Percentiles rank a stretch among this genome's conserved stretches.
Evolutionary conservation across 805 yeast genomes (phyloP).

Genomic region (Candida taoyuanica): DNA sequence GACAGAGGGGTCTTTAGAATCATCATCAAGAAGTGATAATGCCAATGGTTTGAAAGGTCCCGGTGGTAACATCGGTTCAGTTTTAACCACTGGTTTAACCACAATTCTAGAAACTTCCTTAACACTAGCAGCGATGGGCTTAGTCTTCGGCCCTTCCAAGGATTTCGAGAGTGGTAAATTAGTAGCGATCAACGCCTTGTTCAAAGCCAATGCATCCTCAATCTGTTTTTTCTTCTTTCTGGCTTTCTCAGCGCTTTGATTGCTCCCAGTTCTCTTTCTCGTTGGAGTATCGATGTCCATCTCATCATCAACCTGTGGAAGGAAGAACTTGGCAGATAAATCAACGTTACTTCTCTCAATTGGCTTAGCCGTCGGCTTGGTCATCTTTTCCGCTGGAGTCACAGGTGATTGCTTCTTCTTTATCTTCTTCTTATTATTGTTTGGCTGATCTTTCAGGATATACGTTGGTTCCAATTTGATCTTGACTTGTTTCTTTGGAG

Average conservation of each 20-base stretch:
- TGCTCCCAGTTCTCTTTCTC: slow-evolving; percentile 10
- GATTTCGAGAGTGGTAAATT: slow-evolving; percentile 6
- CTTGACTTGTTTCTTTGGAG: slow-evolving; percentile 16
- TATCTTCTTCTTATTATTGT: neutral
- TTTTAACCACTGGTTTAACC: neutral
- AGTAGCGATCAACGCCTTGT: neutral
- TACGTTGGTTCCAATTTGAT: slow-evolving; percentile 18
- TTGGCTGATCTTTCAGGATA: neutral
- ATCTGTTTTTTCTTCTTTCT: slow-evolving; percentile 6
- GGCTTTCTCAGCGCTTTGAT: neutral
- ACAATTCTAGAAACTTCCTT: neutral
- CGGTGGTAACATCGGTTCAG: slow-evolving; percentile 9
- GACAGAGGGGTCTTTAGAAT: slow-evolving; percentile 1
- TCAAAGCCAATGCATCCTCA: neutral
- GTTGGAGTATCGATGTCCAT: slow-evolving; percentile 15
- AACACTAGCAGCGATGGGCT: neutral
- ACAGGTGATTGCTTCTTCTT: slow-evolving; percentile 10
- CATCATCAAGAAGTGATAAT: slow-evolving; percentile 9
- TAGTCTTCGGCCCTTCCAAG: slow-evolving; percentile 4
- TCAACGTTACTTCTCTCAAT: slow-evolving; percentile 10
- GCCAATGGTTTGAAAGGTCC: slow-evolving; percentile 9
- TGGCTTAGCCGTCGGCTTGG: slow-evolving; percentile 9
- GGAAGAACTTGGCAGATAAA: slow-evolving; percentile 19
- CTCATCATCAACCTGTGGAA: slow-evolving; percentile 13
- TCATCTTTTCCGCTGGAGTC: slow-evolving; percentile 17